phyloP scores from a whole-genome alignment of 2,329 filamentous ascomycete species.

The Pyrenophora seminiperda region DNA sequence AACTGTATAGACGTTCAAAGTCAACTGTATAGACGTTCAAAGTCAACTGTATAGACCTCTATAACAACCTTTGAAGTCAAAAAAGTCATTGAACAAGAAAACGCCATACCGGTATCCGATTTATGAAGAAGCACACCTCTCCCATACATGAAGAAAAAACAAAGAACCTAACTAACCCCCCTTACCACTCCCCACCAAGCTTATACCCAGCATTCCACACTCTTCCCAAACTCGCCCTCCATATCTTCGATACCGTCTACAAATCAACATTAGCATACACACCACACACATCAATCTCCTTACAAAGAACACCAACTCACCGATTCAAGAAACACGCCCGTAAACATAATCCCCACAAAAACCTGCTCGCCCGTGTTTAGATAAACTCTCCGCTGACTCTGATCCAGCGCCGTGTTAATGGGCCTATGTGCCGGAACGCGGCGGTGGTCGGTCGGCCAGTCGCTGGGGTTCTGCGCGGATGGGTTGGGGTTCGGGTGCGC shows the following conservation, averaged over 20 bases:
- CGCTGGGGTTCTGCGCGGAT: constrained; percentile 29
- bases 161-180: neutral
- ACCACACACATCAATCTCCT: neutral
- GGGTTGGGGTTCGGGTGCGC: constrained; percentile 31
- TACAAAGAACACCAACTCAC: constrained; percentile 41
- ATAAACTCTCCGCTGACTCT: constrained; percentile 52
- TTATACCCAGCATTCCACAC: constrained; percentile 58
- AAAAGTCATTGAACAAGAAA: no score
- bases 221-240: constrained; percentile 58
- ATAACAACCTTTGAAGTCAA: no score
- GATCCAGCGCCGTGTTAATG: constrained; percentile 52
- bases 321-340: constrained; percentile 53
- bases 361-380: constrained; percentile 52
- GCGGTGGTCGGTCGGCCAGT: constrained; percentile 57
- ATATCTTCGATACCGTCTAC: constrained; percentile 53
- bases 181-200: constrained; percentile 60
- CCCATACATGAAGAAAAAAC: no score
- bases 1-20: no score
- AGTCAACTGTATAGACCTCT: no score
- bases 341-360: constrained; percentile 59
- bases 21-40: no score
- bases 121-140: no score
- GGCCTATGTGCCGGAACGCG: constrained; percentile 57
- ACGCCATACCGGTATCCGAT: no score
- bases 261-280: constrained; percentile 5